Conservation (phyloP, 1,139 yeast genomes). For the Candida smagusa region DNA sequence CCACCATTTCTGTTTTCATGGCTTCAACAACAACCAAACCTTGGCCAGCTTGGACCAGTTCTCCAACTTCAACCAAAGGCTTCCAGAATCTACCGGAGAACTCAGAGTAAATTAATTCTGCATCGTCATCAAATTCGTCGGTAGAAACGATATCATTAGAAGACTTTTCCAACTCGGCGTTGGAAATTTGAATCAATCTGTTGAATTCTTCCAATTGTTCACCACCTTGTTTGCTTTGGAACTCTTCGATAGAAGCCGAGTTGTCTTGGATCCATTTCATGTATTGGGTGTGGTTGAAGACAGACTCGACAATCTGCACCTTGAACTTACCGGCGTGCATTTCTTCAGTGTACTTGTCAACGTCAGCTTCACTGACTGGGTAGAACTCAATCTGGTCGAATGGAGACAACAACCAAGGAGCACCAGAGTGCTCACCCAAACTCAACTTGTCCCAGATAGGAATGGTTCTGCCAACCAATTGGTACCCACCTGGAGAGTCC, state of each 20-base stretch:
- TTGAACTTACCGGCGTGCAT: slow-evolving; percentile 77
- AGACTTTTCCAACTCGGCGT: slow-evolving; percentile 64
- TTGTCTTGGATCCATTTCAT: slow-evolving; percentile 74
- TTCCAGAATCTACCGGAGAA: slow-evolving; percentile 98
- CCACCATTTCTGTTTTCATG: slow-evolving; percentile 97
- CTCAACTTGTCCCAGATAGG: slow-evolving; percentile 97
- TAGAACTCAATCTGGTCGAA: slow-evolving; percentile 94
- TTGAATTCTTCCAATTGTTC: slow-evolving; percentile 84
- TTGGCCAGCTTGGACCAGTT: slow-evolving; percentile 67
- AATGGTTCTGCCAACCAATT: slow-evolving; percentile 90
- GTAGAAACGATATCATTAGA: slow-evolving; percentile 39
- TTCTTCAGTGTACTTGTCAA: slow-evolving; percentile 68
- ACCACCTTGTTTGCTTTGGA: slow-evolving; percentile 66
- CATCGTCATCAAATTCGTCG: slow-evolving; percentile 65
- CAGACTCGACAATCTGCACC: slow-evolving; percentile 71
- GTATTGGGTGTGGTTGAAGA: slow-evolving; percentile 80
- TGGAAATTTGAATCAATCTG: slow-evolving; percentile 75
- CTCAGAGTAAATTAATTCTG: slow-evolving; percentile 85
- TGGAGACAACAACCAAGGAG: slow-evolving; percentile 88
- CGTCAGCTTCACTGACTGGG: slow-evolving; percentile 81
- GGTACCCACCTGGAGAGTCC: slow-evolving; percentile 99
- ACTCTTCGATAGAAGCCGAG: slow-evolving; percentile 66
- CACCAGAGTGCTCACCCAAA: slow-evolving; percentile 60
- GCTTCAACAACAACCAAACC: slow-evolving; percentile 91
- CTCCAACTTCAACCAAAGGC: slow-evolving; percentile 79